Evolutionary conservation across 768 basidiomycete genomes (phyloP), one percentile per base, ranked within the genome.

Genomic region (Pisolithus microcarpus): DNA sequence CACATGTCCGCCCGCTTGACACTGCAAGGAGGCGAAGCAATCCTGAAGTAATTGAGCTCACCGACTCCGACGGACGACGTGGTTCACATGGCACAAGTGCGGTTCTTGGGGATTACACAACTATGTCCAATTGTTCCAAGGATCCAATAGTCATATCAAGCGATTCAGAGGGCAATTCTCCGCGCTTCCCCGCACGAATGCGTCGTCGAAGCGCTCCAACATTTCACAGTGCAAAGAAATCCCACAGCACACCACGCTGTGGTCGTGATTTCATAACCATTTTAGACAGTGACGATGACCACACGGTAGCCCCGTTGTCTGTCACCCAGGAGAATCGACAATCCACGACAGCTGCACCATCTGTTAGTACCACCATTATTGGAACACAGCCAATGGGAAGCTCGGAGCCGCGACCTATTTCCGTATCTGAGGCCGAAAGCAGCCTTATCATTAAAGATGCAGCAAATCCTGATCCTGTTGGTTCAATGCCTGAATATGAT

Each of bases 121-220:
- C 49, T 10, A 47, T 15, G 18, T 9, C 16, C 10, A 39, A 37
- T 7, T 52, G 11, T 38, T 19, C 31, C 16, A 44, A 58, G 6
- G 57, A 61, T 26, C 52, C 56, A 10, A 66, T 67, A 49, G 1
- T 68, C 28, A 58, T 67, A 16, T 46, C 42, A 6, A 68, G 65
- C 31, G 34, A 46, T 46, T 66, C 65, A 4, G 66, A 61, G 3
- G 56, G 53, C 31, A 36, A 18, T 28, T 38, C 45, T 7, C n/a
- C 24, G 6, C 36, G 38, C n/a, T 49, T 38, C n/a, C 47, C 37
- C 21, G 23, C 47, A 15, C 52, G 49, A 23, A 3, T 13, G 13
- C 50, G 43, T 10, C 49, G 24, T 26, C 21, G 10, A 38, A 34
- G 38, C 19, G 48, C 30, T 11, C 52, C 38, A 40, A 50, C 11